Evolutionary conservation across 352 stramenopile species (phyloP).

Genomic region (Phytophthora sp.): DNA sequence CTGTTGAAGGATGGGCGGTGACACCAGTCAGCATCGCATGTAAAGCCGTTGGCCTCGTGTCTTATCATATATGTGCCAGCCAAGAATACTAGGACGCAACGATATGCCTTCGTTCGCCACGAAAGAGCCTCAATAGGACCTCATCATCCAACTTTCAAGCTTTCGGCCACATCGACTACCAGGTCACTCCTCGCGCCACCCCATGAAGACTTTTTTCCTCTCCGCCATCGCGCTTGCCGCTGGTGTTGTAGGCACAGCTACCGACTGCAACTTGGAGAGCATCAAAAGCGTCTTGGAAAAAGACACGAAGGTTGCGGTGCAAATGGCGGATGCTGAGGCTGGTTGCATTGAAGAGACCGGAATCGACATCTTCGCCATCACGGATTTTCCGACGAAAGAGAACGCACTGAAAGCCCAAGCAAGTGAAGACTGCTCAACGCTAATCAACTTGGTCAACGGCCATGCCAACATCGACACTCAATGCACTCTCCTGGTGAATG

Average conservation of each 20-base stretch:
- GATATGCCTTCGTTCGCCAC: background rate
- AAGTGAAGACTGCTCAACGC: slow-evolving; percentile 45
- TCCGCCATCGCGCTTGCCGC: slow-evolving; percentile 16
- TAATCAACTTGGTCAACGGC: slow-evolving; percentile 64
- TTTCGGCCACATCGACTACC: slow-evolving; percentile 3
- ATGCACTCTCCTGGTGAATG: slow-evolving; percentile 54
- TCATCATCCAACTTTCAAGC: slow-evolving; percentile 20
- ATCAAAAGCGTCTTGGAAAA: slow-evolving; percentile 48
- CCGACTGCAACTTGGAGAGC: slow-evolving; percentile 42
- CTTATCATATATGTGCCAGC: background rate
- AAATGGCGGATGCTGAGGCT: slow-evolving; percentile 25
- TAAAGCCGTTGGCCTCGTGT: slow-evolving; percentile 2
- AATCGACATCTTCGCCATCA: slow-evolving; percentile 57
- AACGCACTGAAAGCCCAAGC: slow-evolving; percentile 26
- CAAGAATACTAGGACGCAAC: slow-evolving; percentile 16
- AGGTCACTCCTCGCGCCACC: background rate
- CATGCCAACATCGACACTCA: slow-evolving; percentile 56
- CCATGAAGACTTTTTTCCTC: slow-evolving; percentile 36
- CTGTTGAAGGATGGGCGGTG: background rate
- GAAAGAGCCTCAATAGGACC: background rate
- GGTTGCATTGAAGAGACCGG: slow-evolving; percentile 37
- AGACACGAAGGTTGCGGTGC: slow-evolving; percentile 21
- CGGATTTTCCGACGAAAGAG: slow-evolving; percentile 45
- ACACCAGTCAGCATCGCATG: background rate
- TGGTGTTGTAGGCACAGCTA: slow-evolving; percentile 11